Conservation (phyloP, 2,329 filamentous ascomycete species). For the Colletotrichum sublineola region DNA sequence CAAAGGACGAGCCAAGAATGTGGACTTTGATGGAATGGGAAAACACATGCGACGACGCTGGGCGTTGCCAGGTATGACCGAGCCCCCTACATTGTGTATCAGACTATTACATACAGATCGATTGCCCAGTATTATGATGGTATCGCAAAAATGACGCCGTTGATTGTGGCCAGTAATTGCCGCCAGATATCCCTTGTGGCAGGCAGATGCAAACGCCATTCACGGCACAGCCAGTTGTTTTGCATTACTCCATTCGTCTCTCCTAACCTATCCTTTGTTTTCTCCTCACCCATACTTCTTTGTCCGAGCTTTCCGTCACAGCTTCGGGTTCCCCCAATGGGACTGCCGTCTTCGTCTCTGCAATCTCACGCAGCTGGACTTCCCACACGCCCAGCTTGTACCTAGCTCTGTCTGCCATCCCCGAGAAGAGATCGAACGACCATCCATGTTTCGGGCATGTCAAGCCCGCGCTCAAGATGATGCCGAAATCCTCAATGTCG, state of each 20-base stretch:
- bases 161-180: not conserved
- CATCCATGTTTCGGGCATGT: conserved; percentile 78
- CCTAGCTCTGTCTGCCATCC: conserved; percentile 70
- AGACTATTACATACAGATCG: too few species aligned
- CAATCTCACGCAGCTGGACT: conserved; percentile 62
- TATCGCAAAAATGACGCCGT: not conserved
- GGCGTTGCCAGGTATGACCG: too few species aligned
- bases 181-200: not conserved
- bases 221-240: not conserved
- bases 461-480: conserved; percentile 72
- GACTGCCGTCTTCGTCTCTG: not conserved
- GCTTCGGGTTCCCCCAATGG: not conserved
- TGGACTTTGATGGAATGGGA: too few species aligned
- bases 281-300: conserved; percentile 60
- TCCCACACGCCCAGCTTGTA: conserved; percentile 76
- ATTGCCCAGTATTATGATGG: too few species aligned
- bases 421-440: conserved; percentile 78
- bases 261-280: conserved; percentile 54
- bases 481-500: conserved; percentile 80
- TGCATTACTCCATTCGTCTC: too few species aligned
- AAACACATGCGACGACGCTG: too few species aligned
- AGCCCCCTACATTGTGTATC: too few species aligned
- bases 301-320: conserved; percentile 33
- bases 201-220: not conserved
- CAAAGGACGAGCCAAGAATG: too few species aligned